Base-by-base conservation (phyloP, 345 rosid genomes). In the Laguncularia racemosa region DNA sequence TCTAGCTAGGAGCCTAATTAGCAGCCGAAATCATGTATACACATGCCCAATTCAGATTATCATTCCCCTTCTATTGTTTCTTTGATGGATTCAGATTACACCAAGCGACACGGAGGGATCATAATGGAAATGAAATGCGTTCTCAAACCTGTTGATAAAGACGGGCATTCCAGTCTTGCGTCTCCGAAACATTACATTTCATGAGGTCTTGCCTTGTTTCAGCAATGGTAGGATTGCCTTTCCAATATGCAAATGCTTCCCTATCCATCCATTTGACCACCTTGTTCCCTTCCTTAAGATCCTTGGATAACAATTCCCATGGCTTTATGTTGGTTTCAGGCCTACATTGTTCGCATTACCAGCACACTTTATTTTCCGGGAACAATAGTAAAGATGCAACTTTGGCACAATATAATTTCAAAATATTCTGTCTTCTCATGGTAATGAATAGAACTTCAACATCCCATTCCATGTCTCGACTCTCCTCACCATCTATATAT, bases 161-260 rank as follows among this genome's bases (percentile, higher is more conserved):
- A 52, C 93, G 95, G 70, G 95, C 98, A 63, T 84, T 84, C 98
- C 98, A 92, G 64, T 92, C 98, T 19, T 78, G 78, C 12, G 69
- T 53, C 1, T 77, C 70, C 0, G 96, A 71, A 67, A 80, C 80
- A 62, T 92, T 81, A 67, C 98, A 92, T 51, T 51, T 92, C 56
- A 92, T 61, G 40, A 92, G 92, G 62, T 84, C 88, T 67, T 71
- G 70, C 63, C 98, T 76, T 47, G 80, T 81, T 46, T 51, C 59
- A n/a, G 87, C 83, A 2, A 89, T 95, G 12, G 20, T 0, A n/a
- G 96, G 95, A 65, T 92, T 92, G 20, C 98, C 98, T 60, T 84
- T 89, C 96, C 98, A 92, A 14, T 81, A 89, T 11, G 98, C 96
- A 52, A 80, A 69, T 50, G 98, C 87, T 55, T 77, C 81, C 70